Percentiles rank a stretch among this genome's conserved stretches.
Conservation (phyloP, 2,329 filamentous ascomycete species). For the Erysiphe pulchra region DNA sequence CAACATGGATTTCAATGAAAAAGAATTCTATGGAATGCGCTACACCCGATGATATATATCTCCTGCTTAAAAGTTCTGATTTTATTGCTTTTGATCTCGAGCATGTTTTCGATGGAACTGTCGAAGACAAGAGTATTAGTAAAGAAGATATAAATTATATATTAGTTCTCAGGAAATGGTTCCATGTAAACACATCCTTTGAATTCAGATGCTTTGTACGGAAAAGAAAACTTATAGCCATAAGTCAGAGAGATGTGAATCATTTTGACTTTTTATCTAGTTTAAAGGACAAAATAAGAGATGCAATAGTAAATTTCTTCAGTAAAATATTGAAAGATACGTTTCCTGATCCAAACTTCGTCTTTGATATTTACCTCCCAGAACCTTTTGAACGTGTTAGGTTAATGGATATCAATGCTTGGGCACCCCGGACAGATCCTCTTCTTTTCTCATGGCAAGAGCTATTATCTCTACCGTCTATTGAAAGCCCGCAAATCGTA, state of each 20-base stretch:
- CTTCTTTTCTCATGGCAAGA: conserved; percentile 79
- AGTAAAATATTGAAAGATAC: conserved; percentile 43
- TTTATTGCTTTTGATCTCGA: conserved; percentile 88
- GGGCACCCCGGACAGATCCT: conserved; percentile 72
- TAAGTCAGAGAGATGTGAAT: conserved; percentile 76
- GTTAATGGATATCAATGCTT: conserved; percentile 84
- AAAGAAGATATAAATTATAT: conserved; percentile 18
- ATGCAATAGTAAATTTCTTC: conserved; percentile 55
- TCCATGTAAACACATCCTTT: conserved; percentile 67
- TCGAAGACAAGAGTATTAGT: conserved; percentile 7
- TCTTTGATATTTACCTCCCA: conserved; percentile 83
- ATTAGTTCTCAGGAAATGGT: conserved; percentile 67
- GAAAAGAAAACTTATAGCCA: conserved; percentile 49
- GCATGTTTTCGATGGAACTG: conserved; percentile 65
- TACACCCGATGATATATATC: conserved; percentile 71
- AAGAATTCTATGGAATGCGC: conserved; percentile 80
- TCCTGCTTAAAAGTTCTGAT: conserved; percentile 80
- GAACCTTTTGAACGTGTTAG: conserved; percentile 32
- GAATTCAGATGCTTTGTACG: conserved; percentile 95
- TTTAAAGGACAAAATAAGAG: conserved; percentile 37
- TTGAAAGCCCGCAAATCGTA: conserved; percentile 27
- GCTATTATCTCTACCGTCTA: conserved; percentile 45
- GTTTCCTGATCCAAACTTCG: conserved; percentile 65
- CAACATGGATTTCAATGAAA: conserved; percentile 67
- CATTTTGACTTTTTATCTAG: conserved; percentile 56